Percentiles rank a stretch among this genome's conserved stretches.
Evolutionary conservation across 2,329 filamentous ascomycete species (phyloP).

Genomic region (Cercospora sesami): DNA sequence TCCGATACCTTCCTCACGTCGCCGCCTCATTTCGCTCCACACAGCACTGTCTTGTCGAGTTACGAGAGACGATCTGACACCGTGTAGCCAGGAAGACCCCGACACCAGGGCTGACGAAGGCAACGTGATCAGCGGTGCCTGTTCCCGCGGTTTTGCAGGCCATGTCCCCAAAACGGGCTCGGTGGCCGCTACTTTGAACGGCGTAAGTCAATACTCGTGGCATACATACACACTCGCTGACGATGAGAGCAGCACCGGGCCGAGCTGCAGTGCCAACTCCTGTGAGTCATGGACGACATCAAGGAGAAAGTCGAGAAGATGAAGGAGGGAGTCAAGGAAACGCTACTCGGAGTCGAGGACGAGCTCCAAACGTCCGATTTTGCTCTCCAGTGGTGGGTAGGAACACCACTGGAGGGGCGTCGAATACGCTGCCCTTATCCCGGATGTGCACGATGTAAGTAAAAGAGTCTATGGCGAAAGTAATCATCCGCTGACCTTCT

Average conservation of each 20-base stretch:
- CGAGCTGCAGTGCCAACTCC: neutral
- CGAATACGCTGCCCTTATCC: neutral
- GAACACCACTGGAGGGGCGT: neutral
- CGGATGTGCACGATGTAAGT: neutral
- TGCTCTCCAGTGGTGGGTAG: neutral
- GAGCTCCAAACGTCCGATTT: neutral
- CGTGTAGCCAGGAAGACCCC: neutral
- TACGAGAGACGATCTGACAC: neutral
- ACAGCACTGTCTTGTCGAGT: neutral
- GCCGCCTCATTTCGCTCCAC: neutral
- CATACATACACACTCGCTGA: neutral
- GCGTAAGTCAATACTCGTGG: neutral
- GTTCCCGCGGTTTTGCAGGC: neutral
- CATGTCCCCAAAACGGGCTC: neutral
- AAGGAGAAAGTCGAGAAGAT: constrained; percentile 11
- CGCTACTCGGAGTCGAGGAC: constrained; percentile 5
- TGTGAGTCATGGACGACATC: neutral
- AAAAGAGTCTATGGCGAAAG: neutral
- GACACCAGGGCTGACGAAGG: neutral
- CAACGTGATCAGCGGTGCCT: neutral
- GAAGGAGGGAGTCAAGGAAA: constrained; percentile 11
- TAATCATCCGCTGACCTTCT: neutral
- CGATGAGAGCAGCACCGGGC: neutral
- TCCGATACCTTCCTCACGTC: neutral
- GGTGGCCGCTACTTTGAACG: neutral